phyloP scores from a whole-genome alignment of 352 stramenopile genomes.

The Pythium coloratum region DNA sequence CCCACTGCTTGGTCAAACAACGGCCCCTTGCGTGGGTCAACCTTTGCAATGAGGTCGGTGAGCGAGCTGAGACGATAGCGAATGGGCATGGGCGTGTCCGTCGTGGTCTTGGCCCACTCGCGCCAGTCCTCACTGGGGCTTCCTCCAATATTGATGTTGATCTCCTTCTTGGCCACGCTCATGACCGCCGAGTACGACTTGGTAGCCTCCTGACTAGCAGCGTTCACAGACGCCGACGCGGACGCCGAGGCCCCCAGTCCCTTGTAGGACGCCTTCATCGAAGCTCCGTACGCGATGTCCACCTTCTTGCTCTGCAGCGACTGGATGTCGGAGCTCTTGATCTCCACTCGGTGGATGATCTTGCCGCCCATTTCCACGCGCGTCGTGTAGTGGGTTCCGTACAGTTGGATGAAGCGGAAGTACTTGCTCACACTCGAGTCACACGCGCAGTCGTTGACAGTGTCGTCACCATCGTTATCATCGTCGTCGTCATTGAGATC shows the following conservation, averaged over 20 bases:
- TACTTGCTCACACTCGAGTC: constrained; percentile 29
- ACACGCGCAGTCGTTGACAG: constrained; percentile 34
- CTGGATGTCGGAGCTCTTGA: constrained; percentile 33
- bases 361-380: constrained; percentile 35
- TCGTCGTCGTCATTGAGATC: neutral
- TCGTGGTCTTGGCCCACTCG: constrained; percentile 27
- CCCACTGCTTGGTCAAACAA: constrained; percentile 28
- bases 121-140: constrained; percentile 35
- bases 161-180: constrained; percentile 33
- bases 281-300: constrained; percentile 31
- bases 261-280: constrained; percentile 37
- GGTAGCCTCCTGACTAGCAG: constrained; percentile 13
- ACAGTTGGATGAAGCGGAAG: constrained; percentile 34
- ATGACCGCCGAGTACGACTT: constrained; percentile 30
- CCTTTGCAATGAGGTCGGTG: constrained; percentile 25
- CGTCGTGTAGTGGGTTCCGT: constrained; percentile 33
- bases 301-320: constrained; percentile 32
- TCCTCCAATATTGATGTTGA: constrained; percentile 36
- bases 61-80: constrained; percentile 30
- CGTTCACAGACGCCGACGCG: constrained; percentile 22
- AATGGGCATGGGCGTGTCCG: constrained; percentile 29
- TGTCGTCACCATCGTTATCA: constrained; percentile 16
- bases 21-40: constrained; percentile 17
- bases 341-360: constrained; percentile 33
- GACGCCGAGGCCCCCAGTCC: constrained; percentile 21